Evolutionary conservation across 345 rosid species (phyloP).

Genomic region (Brassica incana): DNA sequence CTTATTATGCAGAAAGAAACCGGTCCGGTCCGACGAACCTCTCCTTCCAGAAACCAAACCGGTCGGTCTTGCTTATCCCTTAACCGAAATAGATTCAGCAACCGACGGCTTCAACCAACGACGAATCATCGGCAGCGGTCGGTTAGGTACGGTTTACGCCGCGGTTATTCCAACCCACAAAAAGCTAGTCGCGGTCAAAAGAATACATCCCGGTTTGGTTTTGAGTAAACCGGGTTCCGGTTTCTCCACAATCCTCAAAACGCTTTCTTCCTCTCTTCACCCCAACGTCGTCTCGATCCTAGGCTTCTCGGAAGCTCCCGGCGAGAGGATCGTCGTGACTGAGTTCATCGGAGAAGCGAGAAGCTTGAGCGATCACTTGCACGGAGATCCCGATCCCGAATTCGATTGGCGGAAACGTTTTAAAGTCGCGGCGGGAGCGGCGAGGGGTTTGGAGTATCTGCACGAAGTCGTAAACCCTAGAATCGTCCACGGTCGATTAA

Average conservation of each 20-base stretch:
- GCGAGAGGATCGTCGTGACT: slow-evolving; percentile 65
- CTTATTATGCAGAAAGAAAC: slow-evolving; percentile 55
- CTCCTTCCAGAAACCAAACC: slow-evolving; percentile 39
- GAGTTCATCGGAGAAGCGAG: slow-evolving; percentile 54
- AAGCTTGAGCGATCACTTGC: slow-evolving; percentile 58
- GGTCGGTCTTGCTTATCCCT: slow-evolving; percentile 42
- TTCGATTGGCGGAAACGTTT: slow-evolving; percentile 67
- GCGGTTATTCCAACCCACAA: slow-evolving; percentile 45
- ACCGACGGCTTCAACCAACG: slow-evolving; percentile 66
- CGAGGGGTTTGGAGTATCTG: slow-evolving; percentile 69
- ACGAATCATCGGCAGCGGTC: slow-evolving; percentile 61
- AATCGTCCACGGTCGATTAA: slow-evolving; percentile 64
- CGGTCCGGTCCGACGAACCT: slow-evolving; percentile 51
- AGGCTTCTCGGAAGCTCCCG: slow-evolving; percentile 85
- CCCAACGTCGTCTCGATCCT: slow-evolving; percentile 62
- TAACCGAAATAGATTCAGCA: slow-evolving; percentile 65
- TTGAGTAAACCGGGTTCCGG: slow-evolving; percentile 67
- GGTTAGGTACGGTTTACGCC: slow-evolving; percentile 67
- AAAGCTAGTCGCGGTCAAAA: slow-evolving; percentile 60
- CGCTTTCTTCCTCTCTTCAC: slow-evolving; percentile 66
- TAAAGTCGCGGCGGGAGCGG: slow-evolving; percentile 65
- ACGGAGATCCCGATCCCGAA: slow-evolving; percentile 37
- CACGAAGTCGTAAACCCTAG: slow-evolving; percentile 55
- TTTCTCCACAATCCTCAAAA: slow-evolving; percentile 55
- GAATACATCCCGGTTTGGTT: slow-evolving; percentile 74